Evolutionary conservation across 176 grass and related monocot genomes (phyloP), one percentile per base, ranked within the genome.

Genomic region (Paspalum vaginatum): DNA sequence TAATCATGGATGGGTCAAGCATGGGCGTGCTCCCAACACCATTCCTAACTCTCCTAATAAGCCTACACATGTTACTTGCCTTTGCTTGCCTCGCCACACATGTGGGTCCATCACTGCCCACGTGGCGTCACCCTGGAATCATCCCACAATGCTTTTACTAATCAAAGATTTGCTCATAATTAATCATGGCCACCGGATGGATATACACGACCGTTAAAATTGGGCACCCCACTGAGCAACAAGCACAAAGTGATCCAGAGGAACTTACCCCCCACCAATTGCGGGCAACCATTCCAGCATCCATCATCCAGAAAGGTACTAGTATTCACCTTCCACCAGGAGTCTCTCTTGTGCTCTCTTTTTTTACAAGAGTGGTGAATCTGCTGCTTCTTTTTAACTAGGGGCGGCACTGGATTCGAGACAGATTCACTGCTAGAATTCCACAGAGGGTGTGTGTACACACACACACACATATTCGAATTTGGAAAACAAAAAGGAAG

Each of bases 131-230:
- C 61, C 26, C 70, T 16, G 20, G 11, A 26, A 73, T 79, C 48
- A 49, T 83, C 9, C 40, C 38, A 20, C 15, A 58, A 2, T 26
- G 18, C 5, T 76, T 62, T 45, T 37, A 32, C 20, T 68, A 88
- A 62, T 58, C 56, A 32, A 57, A 73, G 40, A 5, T 44, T 22
- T 9, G 42, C 51, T 67, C 42, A 44, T 73, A 59, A 38, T 15
- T 70, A 55, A 9, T 14, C 26, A 65, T 52, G 18, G 48, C 7
- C 40, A 13, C 39, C 14, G 47, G 65, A 81, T 66, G 57, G 65
- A 85, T 77, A 72, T 81, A 77, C 78, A 85, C 50, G 17, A 60
- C 78, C 78, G 65, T 81, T 85, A 78, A 85, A 78, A 45, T 78
- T 82, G 72, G 78, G 8, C 66, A 59, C 7, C 56, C 72, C 56